Base-by-base conservation (phyloP, 139 green algal species). In the Picochlorum costavermella region DNA sequence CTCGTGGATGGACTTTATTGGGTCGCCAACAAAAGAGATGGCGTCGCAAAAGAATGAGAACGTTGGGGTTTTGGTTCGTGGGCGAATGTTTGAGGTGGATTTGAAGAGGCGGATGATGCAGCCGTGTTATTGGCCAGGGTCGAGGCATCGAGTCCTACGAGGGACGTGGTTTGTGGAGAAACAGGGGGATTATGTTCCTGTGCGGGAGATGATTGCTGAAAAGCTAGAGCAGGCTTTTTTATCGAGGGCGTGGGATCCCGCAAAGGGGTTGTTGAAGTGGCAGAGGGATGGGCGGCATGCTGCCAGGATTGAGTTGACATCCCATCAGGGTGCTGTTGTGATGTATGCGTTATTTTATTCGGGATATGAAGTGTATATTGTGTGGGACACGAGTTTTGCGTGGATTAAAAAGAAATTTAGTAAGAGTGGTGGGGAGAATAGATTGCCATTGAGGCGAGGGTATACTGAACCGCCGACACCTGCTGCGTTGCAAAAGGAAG, bases 81-180 rank as follows among this genome's bases (percentile, higher is more conserved):
- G 68, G 3, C 73, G 79, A 16, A 43, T 67, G 11, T 78, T 63
- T 16, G 80, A 86, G 49, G 79, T 84, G 30, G 69, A 81, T 69
- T 56, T 86, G n/a, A n/a, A 20, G 23, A 45, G 50, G 33, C 70
- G 80, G 29, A 67, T 67, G 44, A 55, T 86, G 61, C 30, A 49
- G 28, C 55, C 65, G 29, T 78, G 63, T 65, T 86, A 86, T 58
- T 81, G 66, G 67, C 80, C 80, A 5, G 74, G 55, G 6, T 20
- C 20, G 4, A 6, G 30, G 2, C 79, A 84, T 65, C 69, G 80
- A 6, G 67, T 83, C 36, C 51, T 77, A 20, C 61, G 80, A 0
- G 80, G 79, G 29, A 77, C 79, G 11, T 86, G 80, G 76, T 86
- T 82, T 61, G 64, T 67, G 6, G 78, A 86, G 61, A 80, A 80